A percentile compares a stretch with the other conserved stretches of the same genome.
phyloP scores from a whole-genome alignment of 768 basidiomycete genomes.

The Suillus brevipes region DNA sequence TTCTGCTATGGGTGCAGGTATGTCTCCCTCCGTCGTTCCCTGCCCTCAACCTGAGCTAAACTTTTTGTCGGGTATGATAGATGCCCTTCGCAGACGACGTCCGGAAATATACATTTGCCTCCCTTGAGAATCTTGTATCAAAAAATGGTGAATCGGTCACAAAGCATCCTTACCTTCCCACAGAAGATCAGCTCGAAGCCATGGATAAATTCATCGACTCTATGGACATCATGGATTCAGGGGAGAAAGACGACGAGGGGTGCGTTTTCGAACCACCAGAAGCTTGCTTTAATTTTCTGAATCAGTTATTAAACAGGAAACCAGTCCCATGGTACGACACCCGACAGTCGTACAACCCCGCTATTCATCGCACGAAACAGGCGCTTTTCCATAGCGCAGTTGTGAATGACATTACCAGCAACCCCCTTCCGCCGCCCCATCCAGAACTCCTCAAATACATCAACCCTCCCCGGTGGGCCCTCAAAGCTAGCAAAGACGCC shows the following conservation, averaged over 20 bases:
- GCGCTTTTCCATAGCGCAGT: constrained; percentile 89
- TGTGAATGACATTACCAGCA: constrained; percentile 64
- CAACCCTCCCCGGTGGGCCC: constrained; percentile 66
- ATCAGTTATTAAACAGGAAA: constrained; percentile 41
- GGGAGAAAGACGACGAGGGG: constrained; percentile 78
- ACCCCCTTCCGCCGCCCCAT: constrained; percentile 85
- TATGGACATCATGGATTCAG: constrained; percentile 83
- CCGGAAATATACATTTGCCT: constrained; percentile 83
- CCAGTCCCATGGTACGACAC: constrained; percentile 77
- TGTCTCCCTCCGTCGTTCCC: constrained; percentile 14
- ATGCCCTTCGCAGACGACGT: constrained; percentile 97
- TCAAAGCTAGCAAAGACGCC: constrained; percentile 57
- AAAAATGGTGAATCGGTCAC: constrained; percentile 72
- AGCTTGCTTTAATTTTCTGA: constrained; percentile 4
- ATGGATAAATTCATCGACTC: constrained; percentile 89
- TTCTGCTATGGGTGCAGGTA: constrained; percentile 83
- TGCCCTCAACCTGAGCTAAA: not conserved
- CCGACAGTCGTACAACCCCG: constrained; percentile 79
- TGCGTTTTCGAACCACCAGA: constrained; percentile 31
- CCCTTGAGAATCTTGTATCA: constrained; percentile 69
- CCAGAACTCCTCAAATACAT: constrained; percentile 84
- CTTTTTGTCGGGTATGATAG: constrained; percentile 40
- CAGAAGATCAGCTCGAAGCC: constrained; percentile 67
- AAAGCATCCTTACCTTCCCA: constrained; percentile 83
- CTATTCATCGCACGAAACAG: constrained; percentile 89